phyloP scores from a whole-genome alignment of 495 filamentous ascomycete genomes.

The Acidomyces sp. region DNA sequence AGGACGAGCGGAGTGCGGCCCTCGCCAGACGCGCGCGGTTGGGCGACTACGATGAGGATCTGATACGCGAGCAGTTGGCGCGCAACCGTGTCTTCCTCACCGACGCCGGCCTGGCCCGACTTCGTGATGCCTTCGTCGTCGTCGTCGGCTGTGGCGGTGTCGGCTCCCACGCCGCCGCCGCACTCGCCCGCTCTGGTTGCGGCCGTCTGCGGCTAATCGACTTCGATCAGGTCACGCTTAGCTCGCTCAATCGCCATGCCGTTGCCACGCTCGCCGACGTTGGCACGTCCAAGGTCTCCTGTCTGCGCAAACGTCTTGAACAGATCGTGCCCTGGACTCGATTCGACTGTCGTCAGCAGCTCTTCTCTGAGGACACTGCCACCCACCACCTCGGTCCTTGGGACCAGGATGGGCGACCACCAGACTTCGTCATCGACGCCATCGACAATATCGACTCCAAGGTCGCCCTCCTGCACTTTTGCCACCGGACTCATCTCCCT shows the following conservation, averaged over 20 bases:
- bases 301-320: conserved; percentile 60
- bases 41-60: conserved; percentile 86
- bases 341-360: conserved; percentile 76
- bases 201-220: conserved; percentile 80
- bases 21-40: conserved; percentile 68
- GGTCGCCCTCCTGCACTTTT: conserved; percentile 81
- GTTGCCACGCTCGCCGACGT: conserved; percentile 90
- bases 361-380: conserved; percentile 58
- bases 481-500: conserved; percentile 55
- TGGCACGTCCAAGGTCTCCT: conserved; percentile 85
- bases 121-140: conserved; percentile 71
- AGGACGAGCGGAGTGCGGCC: conserved; percentile 63
- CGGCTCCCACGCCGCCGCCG: conserved; percentile 77
- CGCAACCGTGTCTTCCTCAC: conserved; percentile 88
- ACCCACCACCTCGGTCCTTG: conserved; percentile 50
- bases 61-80: conserved; percentile 91
- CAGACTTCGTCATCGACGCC: conserved; percentile 85
- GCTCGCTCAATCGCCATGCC: conserved; percentile 85
- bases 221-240: conserved; percentile 94
- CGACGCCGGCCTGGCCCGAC: conserved; percentile 60
- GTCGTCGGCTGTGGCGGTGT: conserved; percentile 92
- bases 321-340: conserved; percentile 82
- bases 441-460: conserved; percentile 98
- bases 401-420: conserved; percentile 44
- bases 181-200: conserved; percentile 80